Evolutionary conservation across 2,329 filamentous ascomycete species (phyloP).

Genomic region (Aspergillus sp.): DNA sequence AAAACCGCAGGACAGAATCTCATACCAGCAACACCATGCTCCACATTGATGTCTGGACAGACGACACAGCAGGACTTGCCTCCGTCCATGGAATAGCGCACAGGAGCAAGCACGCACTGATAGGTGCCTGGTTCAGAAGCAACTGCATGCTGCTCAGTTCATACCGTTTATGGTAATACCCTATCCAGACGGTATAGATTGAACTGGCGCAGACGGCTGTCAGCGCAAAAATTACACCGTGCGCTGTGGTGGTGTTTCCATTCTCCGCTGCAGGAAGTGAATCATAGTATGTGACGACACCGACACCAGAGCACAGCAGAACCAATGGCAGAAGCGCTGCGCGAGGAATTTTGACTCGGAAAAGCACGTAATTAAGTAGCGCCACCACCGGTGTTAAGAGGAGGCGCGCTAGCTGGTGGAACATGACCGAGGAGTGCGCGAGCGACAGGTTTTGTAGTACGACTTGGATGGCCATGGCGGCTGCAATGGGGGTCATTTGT

Average conservation of each 20-base stretch:
- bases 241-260: slow-evolving; percentile 14
- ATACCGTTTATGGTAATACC: slow-evolving; percentile 18
- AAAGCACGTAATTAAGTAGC: slow-evolving; percentile 19
- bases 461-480: slow-evolving; percentile 23
- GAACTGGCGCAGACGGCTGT: slow-evolving; percentile 21
- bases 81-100: slow-evolving; percentile 19
- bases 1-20: too few relatives aligned
- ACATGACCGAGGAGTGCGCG: slow-evolving; percentile 23
- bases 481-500: slow-evolving; percentile 20
- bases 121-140: slow-evolving; percentile 21
- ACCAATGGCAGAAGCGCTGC: slow-evolving; percentile 15
- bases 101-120: slow-evolving; percentile 18
- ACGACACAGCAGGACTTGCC: slow-evolving; percentile 10
- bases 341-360: slow-evolving; percentile 17
- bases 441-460: slow-evolving; percentile 23
- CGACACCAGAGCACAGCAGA: slow-evolving; percentile 20
- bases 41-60: slow-evolving; percentile 20
- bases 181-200: slow-evolving; percentile 22
- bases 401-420: slow-evolving; percentile 22
- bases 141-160: slow-evolving; percentile 25
- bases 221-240: slow-evolving; percentile 19
- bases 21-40: slow-evolving; percentile 16
- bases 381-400: slow-evolving; percentile 21
- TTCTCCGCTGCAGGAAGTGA: slow-evolving; percentile 12
- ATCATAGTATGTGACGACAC: slow-evolving; percentile 23